phyloP scores from a whole-genome alignment of 169 alveolate genomes.

The Cryptosporidium canis region DNA sequence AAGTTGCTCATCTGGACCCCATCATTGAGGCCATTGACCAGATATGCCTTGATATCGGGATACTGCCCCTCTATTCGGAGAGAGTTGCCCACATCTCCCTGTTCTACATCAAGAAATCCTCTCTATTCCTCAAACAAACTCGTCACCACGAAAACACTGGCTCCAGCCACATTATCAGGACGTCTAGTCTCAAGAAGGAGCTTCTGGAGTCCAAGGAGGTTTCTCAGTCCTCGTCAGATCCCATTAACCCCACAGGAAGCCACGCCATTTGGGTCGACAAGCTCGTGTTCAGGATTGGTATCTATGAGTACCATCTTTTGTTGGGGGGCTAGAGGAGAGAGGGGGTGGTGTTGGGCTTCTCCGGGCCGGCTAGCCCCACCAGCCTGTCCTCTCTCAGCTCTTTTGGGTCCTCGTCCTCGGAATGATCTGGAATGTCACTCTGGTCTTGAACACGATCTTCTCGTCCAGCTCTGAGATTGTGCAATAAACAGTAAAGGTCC shows the following conservation, averaged over 20 bases:
- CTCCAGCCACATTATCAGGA: background rate
- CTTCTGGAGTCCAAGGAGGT: background rate
- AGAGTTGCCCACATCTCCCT: constrained; percentile 4
- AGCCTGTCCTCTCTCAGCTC: background rate
- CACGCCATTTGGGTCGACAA: constrained; percentile 15
- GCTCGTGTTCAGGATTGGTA: constrained; percentile 14
- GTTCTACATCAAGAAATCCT: constrained; percentile 6
- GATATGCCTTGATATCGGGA: background rate
- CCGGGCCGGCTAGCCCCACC: no score
- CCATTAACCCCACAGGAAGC: background rate
- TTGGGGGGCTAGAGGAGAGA: background rate
- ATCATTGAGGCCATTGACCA: constrained; percentile 6
- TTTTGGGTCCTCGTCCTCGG: constrained; percentile 31
- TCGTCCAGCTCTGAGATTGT: constrained; percentile 9
- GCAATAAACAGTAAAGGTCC: constrained; percentile 30
- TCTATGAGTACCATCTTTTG: background rate
- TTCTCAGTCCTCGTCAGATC: background rate
- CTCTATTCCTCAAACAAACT: background rate
- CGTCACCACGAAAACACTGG: background rate
- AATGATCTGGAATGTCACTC: constrained; percentile 47
- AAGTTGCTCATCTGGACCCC: constrained; percentile 1
- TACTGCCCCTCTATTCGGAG: background rate
- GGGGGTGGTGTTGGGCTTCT: no score
- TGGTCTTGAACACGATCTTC: constrained; percentile 24
- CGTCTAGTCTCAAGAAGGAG: background rate